Conservation (phyloP, 148 eudicot genomes). For the Rhododendron henanense region DNA sequence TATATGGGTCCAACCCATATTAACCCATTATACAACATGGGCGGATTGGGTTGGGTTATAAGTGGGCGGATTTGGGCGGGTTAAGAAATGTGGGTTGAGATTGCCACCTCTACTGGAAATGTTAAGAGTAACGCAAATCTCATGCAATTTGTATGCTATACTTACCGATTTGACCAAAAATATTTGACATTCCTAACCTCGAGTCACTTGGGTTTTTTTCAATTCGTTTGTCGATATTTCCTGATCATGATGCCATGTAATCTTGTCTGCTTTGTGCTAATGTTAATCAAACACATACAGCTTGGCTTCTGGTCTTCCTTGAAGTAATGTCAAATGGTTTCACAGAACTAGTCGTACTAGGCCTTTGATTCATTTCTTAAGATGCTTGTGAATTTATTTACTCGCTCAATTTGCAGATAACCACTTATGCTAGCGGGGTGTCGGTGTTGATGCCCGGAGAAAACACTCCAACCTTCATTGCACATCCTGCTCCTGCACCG, state of each 20-base stretch:
- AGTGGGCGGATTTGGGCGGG: too few species aligned
- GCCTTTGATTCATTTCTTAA: not conserved
- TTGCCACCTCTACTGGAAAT: too few species aligned
- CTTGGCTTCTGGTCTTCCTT: conserved; percentile 1
- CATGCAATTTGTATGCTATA: not conserved
- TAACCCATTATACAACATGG: too few species aligned
- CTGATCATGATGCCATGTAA: not conserved
- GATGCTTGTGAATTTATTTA: not conserved
- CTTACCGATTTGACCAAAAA: not conserved
- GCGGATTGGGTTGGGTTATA: too few species aligned
- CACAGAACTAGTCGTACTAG: not conserved
- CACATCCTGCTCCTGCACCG: conserved; percentile 49
- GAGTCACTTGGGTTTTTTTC: not conserved
- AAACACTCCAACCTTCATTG: conserved; percentile 46
- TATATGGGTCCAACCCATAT: too few species aligned
- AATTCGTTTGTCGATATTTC: not conserved
- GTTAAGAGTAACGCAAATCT: not conserved
- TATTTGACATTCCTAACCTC: not conserved
- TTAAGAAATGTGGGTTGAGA: too few species aligned
- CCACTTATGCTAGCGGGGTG: conserved; percentile 40
- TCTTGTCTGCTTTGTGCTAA: not conserved
- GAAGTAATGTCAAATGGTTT: not conserved
- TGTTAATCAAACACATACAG: not conserved
- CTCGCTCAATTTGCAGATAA: conserved; percentile 32
- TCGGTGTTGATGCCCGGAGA: conserved; percentile 65